Evolutionary conservation across 2,329 filamentous ascomycete genomes (phyloP), one percentile per base, ranked within the genome.

Genomic region (Paecilomyces fulvus): DNA sequence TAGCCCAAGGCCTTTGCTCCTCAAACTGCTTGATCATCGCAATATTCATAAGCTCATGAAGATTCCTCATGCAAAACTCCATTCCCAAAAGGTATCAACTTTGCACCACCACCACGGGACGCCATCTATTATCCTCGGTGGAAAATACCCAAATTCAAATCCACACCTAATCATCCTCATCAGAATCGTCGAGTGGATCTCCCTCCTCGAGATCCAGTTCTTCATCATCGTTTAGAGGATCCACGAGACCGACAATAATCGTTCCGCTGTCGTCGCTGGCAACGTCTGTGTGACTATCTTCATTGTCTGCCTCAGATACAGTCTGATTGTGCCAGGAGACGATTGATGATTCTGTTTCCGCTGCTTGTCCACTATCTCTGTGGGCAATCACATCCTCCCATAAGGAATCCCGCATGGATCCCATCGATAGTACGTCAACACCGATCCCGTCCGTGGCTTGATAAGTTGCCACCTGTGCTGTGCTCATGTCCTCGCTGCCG

Each of bases 391-490:
- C 37, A 43, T 43, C 37, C 37, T 43, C 37, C 37, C 37, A 43
- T 43, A 43, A 43, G 6, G 37, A 43, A 17, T 43, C 9, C 21
- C 21, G 12, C 2, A 49, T 8, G 3, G 63, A 66, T 3, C 58
- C 51, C 21, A 70, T n/a, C 4, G 66, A 68, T 31, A 64, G 23
- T 9, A 64, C 28, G 21, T 71, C 66, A 10, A 65, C 65, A 3
- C 30, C 43, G 30, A 67, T 64, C 6, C 70, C 68, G 46, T 67
- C 63, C 1, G 70, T 75, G 1, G 72, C 70, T 51, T 62, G 56
- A 54, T 69, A 67, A 11, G 72, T 73, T 20, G 72, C 73, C 1
- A 65, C 65, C 1, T 69, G 67, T 8, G 71, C 59, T 3, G 73
- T 75, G 46, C 68, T 72, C 23, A 65, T 60, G 1, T 60, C 61